Percentiles rank a stretch among this genome's conserved stretches.
These are phyloP conservation scores for Pythium grandisporangium DNA, from an alignment of 352 stramenopile genomes.

Conservation along the genomic window DNA sequence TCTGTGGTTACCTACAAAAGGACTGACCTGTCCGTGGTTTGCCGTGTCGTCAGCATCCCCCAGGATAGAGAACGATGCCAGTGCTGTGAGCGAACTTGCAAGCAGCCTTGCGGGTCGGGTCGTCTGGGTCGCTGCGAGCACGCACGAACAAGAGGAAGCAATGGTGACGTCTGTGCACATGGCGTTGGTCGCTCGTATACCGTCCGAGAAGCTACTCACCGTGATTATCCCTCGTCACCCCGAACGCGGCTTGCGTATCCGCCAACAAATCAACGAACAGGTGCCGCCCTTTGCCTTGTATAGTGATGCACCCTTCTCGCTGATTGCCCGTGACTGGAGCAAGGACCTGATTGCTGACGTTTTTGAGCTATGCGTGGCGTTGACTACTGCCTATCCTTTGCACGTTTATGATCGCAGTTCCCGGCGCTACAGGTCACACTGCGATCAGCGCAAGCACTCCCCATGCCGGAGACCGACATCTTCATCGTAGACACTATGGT, in stretches of 20 bases:
- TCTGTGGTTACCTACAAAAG: too few relatives aligned
- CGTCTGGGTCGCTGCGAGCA: constrained; percentile 53
- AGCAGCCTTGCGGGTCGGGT: constrained; percentile 13
- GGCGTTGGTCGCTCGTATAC: background rate
- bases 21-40: background rate
- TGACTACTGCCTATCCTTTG: background rate
- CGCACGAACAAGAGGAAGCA: constrained; percentile 54
- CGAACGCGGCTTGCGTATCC: constrained; percentile 23
- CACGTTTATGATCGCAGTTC: constrained; percentile 12
- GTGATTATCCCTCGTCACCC: constrained; percentile 60
- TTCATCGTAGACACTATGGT: constrained; percentile 71
- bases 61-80: constrained; percentile 2
- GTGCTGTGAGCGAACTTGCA: constrained; percentile 3
- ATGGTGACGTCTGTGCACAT: constrained; percentile 31
- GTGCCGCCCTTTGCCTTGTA: too few relatives aligned
- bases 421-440: constrained; percentile 22
- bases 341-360: too few relatives aligned
- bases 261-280: constrained; percentile 19
- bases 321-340: too few relatives aligned
- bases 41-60: constrained; percentile 5
- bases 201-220: constrained; percentile 16
- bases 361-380: background rate
- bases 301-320: too few relatives aligned
- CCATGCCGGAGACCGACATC: constrained; percentile 17
- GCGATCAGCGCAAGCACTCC: constrained; percentile 24